These are phyloP conservation scores for Theobroma grandiflorum DNA, from an alignment of 441 rosid species.

Conservation along the genomic window DNA sequence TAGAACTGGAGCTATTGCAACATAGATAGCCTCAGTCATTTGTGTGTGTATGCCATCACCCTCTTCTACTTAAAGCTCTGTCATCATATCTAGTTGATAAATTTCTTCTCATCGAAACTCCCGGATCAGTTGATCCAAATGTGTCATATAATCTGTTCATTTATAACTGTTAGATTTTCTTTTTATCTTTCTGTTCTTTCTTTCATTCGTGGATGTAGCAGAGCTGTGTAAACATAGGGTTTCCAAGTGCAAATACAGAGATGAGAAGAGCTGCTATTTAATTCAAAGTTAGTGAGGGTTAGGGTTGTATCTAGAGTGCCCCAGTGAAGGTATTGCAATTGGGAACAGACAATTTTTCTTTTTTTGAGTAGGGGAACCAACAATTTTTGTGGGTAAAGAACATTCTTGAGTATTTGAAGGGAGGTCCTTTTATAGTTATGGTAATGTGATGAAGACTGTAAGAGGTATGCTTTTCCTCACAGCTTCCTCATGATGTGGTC, in stretches of 20 bases:
- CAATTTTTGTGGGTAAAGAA: neutral
- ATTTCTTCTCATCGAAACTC: neutral
- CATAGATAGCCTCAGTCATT: conserved; percentile 42
- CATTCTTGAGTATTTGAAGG: neutral
- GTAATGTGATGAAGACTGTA: neutral
- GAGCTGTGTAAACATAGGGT: neutral
- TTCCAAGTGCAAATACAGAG: neutral
- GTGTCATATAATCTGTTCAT: neutral
- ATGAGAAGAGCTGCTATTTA: neutral
- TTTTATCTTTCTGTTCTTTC: neutral
- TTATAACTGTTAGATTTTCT: neutral
- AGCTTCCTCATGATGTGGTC: neutral
- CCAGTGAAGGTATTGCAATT: neutral
- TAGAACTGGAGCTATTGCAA: conserved; percentile 54
- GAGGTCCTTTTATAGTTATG: neutral
- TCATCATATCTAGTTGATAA: neutral
- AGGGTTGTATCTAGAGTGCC: neutral
- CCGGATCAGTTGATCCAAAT: neutral
- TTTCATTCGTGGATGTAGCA: neutral
- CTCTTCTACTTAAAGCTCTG: neutral
- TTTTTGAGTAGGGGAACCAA: neutral
- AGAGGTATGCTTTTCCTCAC: neutral
- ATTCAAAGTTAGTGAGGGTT: neutral
- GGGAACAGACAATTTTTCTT: neutral
- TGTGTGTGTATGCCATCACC: conserved; percentile 11